Evolutionary conservation across 805 yeast species (phyloP), one percentile per base, ranked within the genome.

Genomic region (Nakazawaea wickerhamii): DNA sequence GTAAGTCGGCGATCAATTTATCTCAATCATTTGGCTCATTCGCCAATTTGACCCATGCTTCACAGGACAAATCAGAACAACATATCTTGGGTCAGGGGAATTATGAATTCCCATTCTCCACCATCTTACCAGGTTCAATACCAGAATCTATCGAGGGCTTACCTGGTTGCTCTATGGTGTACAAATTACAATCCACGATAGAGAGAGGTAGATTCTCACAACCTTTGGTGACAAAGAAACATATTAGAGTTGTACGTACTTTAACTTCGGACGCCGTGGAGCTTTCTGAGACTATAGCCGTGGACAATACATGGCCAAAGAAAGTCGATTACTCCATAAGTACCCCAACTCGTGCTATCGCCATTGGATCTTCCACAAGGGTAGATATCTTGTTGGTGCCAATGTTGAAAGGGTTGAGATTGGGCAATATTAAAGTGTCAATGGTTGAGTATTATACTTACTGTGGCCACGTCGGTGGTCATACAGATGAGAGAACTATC

Each of bases 221-320:
- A 47, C 79, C 80, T 44, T 60, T 91, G 50, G 55, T 70, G 6
- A 71, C 89, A 14, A 80, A 77, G 51, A 85, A 80, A 60, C 88
- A 81, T 54, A 49, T 93, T 3, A 77, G 95, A 47, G 79, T 93
- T 8, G 77, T 93, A 9, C 73, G 99, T 54, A 91, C 98, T 0
- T 64, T 91, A 46, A 80, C 95, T 2, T 76, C 95, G 0, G 98
- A 91, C 59, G 75, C 95, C 1, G 75, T 85, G 3, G 98, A 93
- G 54, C 68, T 89, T 19, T 74, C 95, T 0, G 97, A 91, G 60
- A 87, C 98, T 0, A 85, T 90, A 52, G 86, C 95, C 0, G 95
- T 91, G 25, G 96, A 89, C 56, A 91, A 91, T 58, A 81, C 90
- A 1, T 91, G 98, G 98, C 97, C 98, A 2, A 68, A 79, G 36